Evolutionary conservation across 2,329 filamentous ascomycete species (phyloP).

Genomic region (Diatrype stigma): DNA sequence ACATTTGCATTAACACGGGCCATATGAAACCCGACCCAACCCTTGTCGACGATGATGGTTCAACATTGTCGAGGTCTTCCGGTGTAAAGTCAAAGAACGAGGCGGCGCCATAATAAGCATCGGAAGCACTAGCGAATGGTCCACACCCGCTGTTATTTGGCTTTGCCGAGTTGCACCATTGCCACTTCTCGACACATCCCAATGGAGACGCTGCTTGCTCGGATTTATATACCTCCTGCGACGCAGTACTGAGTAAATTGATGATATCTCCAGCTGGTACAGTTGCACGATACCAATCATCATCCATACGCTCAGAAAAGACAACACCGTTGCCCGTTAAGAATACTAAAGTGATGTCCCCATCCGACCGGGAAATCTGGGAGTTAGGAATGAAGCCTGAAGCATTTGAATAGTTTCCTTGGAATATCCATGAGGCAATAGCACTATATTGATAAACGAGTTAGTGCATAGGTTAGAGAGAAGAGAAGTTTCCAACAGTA

Average conservation of each 20-base stretch:
- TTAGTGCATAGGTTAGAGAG: no score
- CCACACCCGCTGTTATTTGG: conserved; percentile 7
- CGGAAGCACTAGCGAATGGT: conserved; percentile 3
- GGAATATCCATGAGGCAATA: no score
- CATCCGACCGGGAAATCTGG: no score
- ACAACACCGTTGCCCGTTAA: conserved; percentile 12
- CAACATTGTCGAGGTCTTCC: neutral
- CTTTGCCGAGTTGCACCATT: conserved; percentile 13
- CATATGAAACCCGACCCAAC: neutral
- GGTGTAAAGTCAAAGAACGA: conserved; percentile 10
- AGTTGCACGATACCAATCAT: conserved; percentile 15
- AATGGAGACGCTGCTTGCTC: conserved; percentile 11
- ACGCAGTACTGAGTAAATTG: no score
- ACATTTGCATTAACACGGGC: neutral
- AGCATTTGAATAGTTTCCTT: no score
- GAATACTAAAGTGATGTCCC: conserved; percentile 5
- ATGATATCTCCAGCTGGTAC: neutral
- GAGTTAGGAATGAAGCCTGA: no score
- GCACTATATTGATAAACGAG: no score
- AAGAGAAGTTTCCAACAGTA: no score
- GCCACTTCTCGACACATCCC: conserved; percentile 9
- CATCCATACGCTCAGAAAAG: conserved; percentile 5
- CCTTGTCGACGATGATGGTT: neutral
- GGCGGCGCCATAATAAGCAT: conserved; percentile 6
- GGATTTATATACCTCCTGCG: neutral